phyloP scores from a whole-genome alignment of 176 grass and related monocot genomes.

The Zizania latifolia region DNA sequence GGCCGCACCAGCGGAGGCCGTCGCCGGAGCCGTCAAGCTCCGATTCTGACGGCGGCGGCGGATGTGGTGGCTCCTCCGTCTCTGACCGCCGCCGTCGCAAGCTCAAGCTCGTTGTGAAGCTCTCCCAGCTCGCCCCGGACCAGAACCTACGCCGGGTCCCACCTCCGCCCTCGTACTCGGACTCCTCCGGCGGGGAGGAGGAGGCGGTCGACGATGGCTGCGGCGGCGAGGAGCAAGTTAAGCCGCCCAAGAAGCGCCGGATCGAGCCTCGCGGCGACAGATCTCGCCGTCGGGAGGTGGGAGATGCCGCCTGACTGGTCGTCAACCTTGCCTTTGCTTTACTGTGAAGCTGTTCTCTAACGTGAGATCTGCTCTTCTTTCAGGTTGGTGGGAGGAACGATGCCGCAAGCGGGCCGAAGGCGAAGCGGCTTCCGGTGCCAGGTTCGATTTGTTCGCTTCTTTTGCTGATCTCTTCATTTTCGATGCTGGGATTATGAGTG shows the following conservation, averaged over 20 bases:
- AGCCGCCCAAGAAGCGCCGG: constrained; percentile 88
- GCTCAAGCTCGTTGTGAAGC: constrained; percentile 83
- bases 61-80: constrained; percentile 29
- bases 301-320: neutral
- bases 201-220: constrained; percentile 26
- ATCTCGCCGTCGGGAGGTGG: constrained; percentile 49
- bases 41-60: constrained; percentile 41
- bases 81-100: constrained; percentile 50
- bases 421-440: constrained; percentile 53
- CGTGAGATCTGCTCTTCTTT: constrained; percentile 47
- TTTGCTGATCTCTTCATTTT: constrained; percentile 11
- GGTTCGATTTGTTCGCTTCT: constrained; percentile 39
- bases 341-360: constrained; percentile 13
- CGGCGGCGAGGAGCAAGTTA: constrained; percentile 60
- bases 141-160: constrained; percentile 32
- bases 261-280: constrained; percentile 58
- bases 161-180: constrained; percentile 39
- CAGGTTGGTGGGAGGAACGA: constrained; percentile 50
- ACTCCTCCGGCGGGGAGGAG: constrained; percentile 35
- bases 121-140: constrained; percentile 42
- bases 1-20: constrained; percentile 27
- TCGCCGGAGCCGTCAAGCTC: constrained; percentile 54
- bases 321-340: constrained; percentile 14
- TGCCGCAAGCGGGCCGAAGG: constrained; percentile 38
- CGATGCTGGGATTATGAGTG: constrained; percentile 5